Evolutionary conservation across 345 rosid species (phyloP).

Genomic region (Ailanthus altissimus): DNA sequence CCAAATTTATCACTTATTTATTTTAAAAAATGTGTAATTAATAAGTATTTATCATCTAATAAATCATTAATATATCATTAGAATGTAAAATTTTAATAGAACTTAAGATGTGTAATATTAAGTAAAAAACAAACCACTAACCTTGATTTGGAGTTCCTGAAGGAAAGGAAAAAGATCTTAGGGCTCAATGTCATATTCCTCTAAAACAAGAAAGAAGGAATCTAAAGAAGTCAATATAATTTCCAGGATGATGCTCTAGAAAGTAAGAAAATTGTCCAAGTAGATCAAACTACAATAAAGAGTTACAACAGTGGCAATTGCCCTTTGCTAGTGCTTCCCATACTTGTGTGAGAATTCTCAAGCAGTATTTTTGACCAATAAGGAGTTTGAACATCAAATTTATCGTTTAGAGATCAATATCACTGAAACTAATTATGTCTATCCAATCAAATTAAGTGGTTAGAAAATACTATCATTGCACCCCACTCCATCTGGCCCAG

Average conservation of each 20-base stretch:
- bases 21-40: too few species aligned
- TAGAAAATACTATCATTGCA: slow-evolving; percentile 36
- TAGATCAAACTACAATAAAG: background rate
- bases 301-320: background rate
- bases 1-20: too few species aligned
- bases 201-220: background rate
- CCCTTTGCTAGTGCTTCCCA: background rate
- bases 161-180: too few species aligned
- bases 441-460: background rate
- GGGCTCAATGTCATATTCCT: background rate
- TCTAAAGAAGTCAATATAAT: background rate
- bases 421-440: background rate
- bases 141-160: background rate
- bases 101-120: too few species aligned
- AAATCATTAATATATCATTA: too few species aligned
- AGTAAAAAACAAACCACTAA: too few species aligned
- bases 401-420: background rate
- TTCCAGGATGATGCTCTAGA: background rate
- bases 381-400: slow-evolving; percentile 1
- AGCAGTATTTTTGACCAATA: background rate
- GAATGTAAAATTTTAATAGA: too few species aligned
- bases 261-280: background rate
- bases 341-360: background rate
- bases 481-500: slow-evolving; percentile 82
- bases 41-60: too few species aligned